These are phyloP conservation scores for Dactylellina drechsleri DNA, from an alignment of 2,329 filamentous ascomycete genomes.

Conservation along the genomic window DNA sequence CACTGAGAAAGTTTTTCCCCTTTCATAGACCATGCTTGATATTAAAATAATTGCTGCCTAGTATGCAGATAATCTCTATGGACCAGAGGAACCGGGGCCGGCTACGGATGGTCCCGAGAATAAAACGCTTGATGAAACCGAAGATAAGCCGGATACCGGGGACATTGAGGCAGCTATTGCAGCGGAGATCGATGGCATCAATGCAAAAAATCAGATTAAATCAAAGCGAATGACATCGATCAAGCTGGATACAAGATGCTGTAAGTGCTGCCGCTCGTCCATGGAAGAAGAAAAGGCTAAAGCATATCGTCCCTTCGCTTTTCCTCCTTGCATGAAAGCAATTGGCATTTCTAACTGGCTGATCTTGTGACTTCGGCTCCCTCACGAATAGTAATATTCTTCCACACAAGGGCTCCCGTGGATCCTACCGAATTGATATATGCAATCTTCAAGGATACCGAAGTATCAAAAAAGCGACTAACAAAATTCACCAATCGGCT, in stretches of 20 bases:
- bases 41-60: constrained; percentile 51
- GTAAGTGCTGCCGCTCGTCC: constrained; percentile 60
- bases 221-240: constrained; percentile 68
- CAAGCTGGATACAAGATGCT: constrained; percentile 66
- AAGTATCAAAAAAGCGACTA: constrained; percentile 61
- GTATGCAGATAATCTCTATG: constrained; percentile 55
- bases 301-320: constrained; percentile 18
- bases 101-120: constrained; percentile 61
- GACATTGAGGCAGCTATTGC: constrained; percentile 79
- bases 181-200: constrained; percentile 75
- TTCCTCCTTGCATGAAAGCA: constrained; percentile 17
- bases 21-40: constrained; percentile 31
- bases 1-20: constrained; percentile 24
- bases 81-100: constrained; percentile 58
- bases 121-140: constrained; percentile 60
- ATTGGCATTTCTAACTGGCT: constrained; percentile 53
- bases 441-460: constrained; percentile 66
- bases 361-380: constrained; percentile 48
- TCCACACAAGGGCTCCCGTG: constrained; percentile 66
- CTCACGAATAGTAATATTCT: constrained; percentile 65
- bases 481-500: constrained; percentile 67
- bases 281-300: constrained; percentile 23
- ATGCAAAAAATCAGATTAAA: constrained; percentile 63
- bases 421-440: constrained; percentile 67
- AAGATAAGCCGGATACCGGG: constrained; percentile 61